A percentile compares a stretch with the other conserved stretches of the same genome.
These are phyloP conservation scores for Carallia pectinifolia DNA, from an alignment of 345 rosid genomes.

Conservation along the genomic window DNA sequence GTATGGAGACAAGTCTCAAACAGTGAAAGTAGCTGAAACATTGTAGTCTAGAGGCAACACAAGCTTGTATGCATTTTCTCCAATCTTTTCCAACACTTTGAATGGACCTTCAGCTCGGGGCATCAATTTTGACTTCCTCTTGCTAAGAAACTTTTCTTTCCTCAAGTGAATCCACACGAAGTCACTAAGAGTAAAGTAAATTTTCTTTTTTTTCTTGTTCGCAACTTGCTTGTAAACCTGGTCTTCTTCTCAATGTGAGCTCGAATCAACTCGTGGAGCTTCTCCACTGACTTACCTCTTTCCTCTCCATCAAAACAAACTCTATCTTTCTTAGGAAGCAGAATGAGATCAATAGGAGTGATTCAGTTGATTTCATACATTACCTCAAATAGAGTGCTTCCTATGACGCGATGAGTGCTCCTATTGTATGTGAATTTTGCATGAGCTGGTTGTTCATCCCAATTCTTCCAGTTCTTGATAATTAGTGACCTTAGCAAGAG, in stretches of 20 bases:
- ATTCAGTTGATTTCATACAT: background rate
- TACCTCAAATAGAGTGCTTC: background rate
- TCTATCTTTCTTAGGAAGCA: background rate
- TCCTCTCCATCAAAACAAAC: too few species aligned
- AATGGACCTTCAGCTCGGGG: background rate
- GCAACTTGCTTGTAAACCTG: background rate
- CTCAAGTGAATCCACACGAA: background rate
- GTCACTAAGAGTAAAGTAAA: background rate
- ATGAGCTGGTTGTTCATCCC: background rate
- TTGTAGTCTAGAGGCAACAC: background rate
- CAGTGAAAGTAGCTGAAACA: background rate
- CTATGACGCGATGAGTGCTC: too few species aligned
- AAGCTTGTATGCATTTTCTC: background rate
- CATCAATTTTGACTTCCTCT: background rate
- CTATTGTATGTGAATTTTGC: constrained; percentile 1
- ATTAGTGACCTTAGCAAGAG: background rate
- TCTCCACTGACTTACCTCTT: background rate
- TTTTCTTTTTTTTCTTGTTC: background rate
- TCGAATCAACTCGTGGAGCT: background rate
- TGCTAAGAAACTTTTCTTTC: too few species aligned
- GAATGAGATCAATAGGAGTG: background rate
- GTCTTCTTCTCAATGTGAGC: background rate
- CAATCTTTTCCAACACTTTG: background rate
- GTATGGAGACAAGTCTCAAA: background rate
- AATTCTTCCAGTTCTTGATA: background rate